These are phyloP conservation scores for Delonix regia DNA, from an alignment of 306 rosid genomes.

Conservation along the genomic window DNA sequence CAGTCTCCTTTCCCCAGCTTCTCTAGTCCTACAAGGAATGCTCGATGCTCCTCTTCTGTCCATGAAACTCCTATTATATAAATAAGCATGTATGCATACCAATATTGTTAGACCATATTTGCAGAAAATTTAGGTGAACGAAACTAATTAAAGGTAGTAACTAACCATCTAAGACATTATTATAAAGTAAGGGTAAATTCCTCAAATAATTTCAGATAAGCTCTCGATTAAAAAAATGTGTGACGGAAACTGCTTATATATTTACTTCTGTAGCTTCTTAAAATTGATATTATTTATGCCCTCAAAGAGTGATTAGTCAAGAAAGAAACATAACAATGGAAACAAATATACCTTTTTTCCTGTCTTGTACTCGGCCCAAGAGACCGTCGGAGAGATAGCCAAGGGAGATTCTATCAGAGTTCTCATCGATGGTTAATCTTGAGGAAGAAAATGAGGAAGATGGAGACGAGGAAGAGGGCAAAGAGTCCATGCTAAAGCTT, in stretches of 20 bases:
- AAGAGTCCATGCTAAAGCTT: conserved; percentile 68
- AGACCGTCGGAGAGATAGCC: conserved; percentile 79
- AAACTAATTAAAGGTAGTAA: background rate
- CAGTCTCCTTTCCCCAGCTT: conserved; percentile 83
- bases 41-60: conserved; percentile 81
- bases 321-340: no score
- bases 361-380: conserved; percentile 49
- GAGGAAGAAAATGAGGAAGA: conserved; percentile 48
- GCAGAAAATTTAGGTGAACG: background rate
- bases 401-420: conserved; percentile 33
- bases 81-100: background rate
- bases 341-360: conserved; percentile 56
- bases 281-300: no score
- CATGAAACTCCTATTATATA: conserved; percentile 65
- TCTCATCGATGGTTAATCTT: conserved; percentile 42
- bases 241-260: background rate
- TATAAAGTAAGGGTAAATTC: background rate
- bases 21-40: conserved; percentile 70
- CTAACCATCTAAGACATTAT: background rate
- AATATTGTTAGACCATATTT: background rate
- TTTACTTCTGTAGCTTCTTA: no score
- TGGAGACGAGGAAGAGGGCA: conserved; percentile 50
- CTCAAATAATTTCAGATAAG: background rate
- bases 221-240: background rate
- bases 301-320: no score